These are phyloP conservation scores for Nothophoma quercina DNA, from an alignment of 2,329 filamentous ascomycete species.

Conservation along the genomic window DNA sequence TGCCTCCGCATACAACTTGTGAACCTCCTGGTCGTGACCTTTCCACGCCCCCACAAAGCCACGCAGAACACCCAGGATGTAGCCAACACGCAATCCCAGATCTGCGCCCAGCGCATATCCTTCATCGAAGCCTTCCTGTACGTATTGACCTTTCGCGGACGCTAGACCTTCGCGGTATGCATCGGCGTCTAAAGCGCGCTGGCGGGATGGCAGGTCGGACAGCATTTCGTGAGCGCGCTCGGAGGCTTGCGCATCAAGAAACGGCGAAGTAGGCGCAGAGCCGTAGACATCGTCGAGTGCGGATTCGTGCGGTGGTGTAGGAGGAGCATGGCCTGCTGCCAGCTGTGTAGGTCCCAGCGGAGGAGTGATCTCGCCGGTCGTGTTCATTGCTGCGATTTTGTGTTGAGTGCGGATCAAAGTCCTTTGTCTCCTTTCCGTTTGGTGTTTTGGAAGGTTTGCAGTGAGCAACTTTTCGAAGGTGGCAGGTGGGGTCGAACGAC, in stretches of 20 bases:
- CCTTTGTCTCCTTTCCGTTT: too few species aligned
- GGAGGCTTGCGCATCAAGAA: slow-evolving; percentile 17
- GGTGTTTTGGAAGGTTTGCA: slow-evolving; percentile 4
- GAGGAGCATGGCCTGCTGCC: slow-evolving; percentile 40
- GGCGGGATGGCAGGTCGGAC: slow-evolving; percentile 77
- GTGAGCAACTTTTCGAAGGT: too few species aligned
- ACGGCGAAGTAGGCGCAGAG: slow-evolving; percentile 52
- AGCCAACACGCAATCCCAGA: slow-evolving; percentile 77
- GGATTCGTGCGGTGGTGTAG: slow-evolving; percentile 44
- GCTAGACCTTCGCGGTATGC: slow-evolving; percentile 91
- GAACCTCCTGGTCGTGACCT: slow-evolving; percentile 36
- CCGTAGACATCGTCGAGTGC: slow-evolving; percentile 58
- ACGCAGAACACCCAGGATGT: slow-evolving; percentile 78
- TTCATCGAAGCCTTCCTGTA: slow-evolving; percentile 91
- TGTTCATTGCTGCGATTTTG: slow-evolving; percentile 26
- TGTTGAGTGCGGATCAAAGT: too few species aligned
- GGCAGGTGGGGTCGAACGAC: slow-evolving; percentile 20
- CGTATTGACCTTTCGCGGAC: slow-evolving; percentile 73
- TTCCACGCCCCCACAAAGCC: slow-evolving; percentile 66
- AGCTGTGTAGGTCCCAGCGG: slow-evolving; percentile 36
- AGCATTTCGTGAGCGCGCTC: slow-evolving; percentile 53
- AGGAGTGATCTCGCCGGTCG: slow-evolving; percentile 34
- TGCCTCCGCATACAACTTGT: slow-evolving; percentile 54
- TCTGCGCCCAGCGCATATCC: slow-evolving; percentile 85
- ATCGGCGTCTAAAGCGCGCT: slow-evolving; percentile 78